Evolutionary conservation across 495 filamentous ascomycete genomes (phyloP).

Genomic region (Podospora anserina): DNA sequence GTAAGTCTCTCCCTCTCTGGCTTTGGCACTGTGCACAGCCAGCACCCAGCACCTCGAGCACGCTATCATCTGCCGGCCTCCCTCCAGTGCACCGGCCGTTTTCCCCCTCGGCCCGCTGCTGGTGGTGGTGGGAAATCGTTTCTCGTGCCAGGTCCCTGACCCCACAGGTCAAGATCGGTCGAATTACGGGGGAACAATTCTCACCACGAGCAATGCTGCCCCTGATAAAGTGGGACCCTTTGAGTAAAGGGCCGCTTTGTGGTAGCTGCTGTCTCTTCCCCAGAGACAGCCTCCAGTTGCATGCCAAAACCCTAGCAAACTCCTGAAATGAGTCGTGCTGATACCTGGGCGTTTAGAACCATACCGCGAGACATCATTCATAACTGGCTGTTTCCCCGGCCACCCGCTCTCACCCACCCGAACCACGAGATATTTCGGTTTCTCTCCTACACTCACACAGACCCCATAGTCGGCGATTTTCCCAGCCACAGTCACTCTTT

Average conservation of each 20-base stretch:
- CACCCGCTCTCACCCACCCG: constrained; percentile 29
- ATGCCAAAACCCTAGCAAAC: constrained; percentile 10
- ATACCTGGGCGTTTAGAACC: constrained; percentile 25
- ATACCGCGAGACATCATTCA: constrained; percentile 32
- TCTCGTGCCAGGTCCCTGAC: constrained; percentile 19
- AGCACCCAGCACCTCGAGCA: background rate
- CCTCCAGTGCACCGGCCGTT: background rate
- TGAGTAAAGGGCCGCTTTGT: constrained; percentile 26
- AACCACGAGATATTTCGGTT: constrained; percentile 35
- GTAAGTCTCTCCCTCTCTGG: constrained; percentile 48
- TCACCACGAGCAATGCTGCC: constrained; percentile 17
- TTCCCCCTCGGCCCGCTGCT: background rate
- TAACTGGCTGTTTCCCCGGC: constrained; percentile 41
- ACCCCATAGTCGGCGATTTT: constrained; percentile 29
- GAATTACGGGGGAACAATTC: constrained; percentile 30
- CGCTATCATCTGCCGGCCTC: background rate
- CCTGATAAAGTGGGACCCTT: constrained; percentile 31
- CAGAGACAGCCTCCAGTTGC: background rate
- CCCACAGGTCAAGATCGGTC: constrained; percentile 18
- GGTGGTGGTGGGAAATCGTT: constrained; percentile 7
- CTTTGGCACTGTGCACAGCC: background rate
- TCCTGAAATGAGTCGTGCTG: constrained; percentile 24
- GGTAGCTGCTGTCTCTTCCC: constrained; percentile 1
- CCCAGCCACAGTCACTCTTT: constrained; percentile 51
- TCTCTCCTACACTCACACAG: constrained; percentile 24